These are phyloP conservation scores for Chrysoporthe cubensis DNA, from an alignment of 2,329 filamentous ascomycete species.

Conservation along the genomic window DNA sequence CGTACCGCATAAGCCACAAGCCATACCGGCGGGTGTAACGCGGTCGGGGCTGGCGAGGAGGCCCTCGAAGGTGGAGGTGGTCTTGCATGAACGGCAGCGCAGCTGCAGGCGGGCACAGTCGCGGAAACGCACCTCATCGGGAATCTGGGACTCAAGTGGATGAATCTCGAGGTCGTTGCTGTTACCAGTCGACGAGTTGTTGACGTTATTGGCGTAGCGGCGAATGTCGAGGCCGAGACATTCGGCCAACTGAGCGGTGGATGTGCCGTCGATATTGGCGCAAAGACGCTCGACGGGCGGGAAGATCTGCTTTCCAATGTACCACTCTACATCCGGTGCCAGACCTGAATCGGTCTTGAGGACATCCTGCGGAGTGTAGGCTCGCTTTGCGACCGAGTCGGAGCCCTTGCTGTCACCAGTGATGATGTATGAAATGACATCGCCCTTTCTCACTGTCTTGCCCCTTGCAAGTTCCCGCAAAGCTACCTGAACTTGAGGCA, in stretches of 20 bases:
- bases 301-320: conserved; percentile 97
- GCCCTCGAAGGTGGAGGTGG: conserved; percentile 75
- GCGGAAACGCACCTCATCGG: conserved; percentile 86
- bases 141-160: conserved; percentile 91
- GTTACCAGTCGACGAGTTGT: conserved; percentile 54
- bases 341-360: conserved; percentile 76
- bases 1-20: conserved; percentile 71
- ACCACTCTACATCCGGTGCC: conserved; percentile 93
- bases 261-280: conserved; percentile 92
- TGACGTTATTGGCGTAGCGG: conserved; percentile 66
- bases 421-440: conserved; percentile 96
- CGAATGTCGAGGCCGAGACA: conserved; percentile 89
- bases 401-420: conserved; percentile 71
- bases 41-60: conserved; percentile 61
- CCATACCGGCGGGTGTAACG: conserved; percentile 74
- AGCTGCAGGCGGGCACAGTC: conserved; percentile 77
- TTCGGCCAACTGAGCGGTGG: conserved; percentile 85
- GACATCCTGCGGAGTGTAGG: conserved; percentile 84
- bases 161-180: conserved; percentile 73
- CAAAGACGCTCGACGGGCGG: conserved; percentile 97
- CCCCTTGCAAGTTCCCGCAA: conserved; percentile 85
- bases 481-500: conserved; percentile 97
- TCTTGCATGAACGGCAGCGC: conserved; percentile 80
- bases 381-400: conserved; percentile 82
- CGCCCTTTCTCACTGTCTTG: conserved; percentile 86